These are phyloP conservation scores for Sporothrix schenckii DNA, from an alignment of 2,329 filamentous ascomycete genomes.

Conservation along the genomic window DNA sequence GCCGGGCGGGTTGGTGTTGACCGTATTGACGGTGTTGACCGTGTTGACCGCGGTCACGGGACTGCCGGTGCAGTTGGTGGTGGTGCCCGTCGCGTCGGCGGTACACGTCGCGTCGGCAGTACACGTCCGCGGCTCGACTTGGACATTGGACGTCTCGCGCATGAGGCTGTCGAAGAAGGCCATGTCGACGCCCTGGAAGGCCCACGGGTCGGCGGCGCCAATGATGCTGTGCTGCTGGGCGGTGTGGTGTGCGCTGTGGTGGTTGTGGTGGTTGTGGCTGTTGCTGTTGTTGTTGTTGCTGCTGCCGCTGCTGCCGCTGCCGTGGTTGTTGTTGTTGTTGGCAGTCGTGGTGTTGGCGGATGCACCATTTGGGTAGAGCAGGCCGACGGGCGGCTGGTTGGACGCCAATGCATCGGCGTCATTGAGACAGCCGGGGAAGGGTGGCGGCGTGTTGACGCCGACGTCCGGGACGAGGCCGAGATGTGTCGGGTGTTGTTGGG, in stretches of 20 bases:
- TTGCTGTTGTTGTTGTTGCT: neutral
- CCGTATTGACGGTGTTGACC: neutral
- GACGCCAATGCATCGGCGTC: neutral
- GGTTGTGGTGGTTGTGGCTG: neutral
- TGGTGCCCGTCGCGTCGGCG: too few relatives aligned
- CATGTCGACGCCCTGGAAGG: conserved; percentile 44
- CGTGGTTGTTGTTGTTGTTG: neutral
- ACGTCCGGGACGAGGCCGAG: conserved; percentile 2
- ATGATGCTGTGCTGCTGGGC: neutral
- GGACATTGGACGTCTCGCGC: conserved; percentile 27
- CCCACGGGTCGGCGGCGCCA: conserved; percentile 41
- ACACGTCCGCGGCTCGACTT: neutral
- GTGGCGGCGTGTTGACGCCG: neutral
- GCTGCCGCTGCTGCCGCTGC: too few relatives aligned
- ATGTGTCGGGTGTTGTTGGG: neutral
- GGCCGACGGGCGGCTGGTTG: neutral
- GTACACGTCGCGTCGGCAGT: neutral
- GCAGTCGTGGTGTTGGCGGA: neutral
- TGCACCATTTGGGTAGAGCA: neutral
- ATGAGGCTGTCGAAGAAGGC: conserved; percentile 42
- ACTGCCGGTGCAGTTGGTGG: neutral
- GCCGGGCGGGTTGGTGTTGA: neutral
- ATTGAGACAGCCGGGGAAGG: neutral
- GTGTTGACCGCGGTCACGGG: neutral
- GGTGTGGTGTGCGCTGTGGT: neutral